These are phyloP conservation scores for Curvularia eragrostidis DNA, from an alignment of 2,329 filamentous ascomycete species.

Conservation along the genomic window DNA sequence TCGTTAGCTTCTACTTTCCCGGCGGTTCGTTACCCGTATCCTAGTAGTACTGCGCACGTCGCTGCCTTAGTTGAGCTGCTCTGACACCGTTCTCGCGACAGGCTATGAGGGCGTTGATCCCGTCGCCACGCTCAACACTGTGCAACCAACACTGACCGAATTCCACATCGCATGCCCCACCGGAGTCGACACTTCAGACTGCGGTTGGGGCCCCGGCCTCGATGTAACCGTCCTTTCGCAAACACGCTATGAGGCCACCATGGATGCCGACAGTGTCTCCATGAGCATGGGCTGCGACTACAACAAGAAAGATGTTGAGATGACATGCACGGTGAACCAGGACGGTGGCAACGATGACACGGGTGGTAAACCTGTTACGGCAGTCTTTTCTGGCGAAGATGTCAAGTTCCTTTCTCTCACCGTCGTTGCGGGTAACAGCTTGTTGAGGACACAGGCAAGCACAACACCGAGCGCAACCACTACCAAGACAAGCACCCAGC, in stretches of 20 bases:
- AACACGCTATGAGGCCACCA: constrained; percentile 31
- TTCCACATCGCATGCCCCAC: constrained; percentile 35
- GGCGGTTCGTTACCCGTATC: constrained; percentile 22
- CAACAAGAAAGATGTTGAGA: constrained; percentile 27
- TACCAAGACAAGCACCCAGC: constrained; percentile 12
- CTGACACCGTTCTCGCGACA: constrained; percentile 7
- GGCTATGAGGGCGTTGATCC: constrained; percentile 29
- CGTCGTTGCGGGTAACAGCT: constrained; percentile 31
- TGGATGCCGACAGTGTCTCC: constrained; percentile 23
- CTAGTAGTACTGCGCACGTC: background rate
- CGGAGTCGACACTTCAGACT: constrained; percentile 26
- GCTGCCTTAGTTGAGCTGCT: background rate
- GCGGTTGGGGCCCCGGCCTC: constrained; percentile 35
- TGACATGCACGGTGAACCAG: constrained; percentile 37
- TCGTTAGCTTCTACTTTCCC: constrained; percentile 32
- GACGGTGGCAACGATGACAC: constrained; percentile 25
- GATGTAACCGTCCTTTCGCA: constrained; percentile 27
- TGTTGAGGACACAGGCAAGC: constrained; percentile 23
- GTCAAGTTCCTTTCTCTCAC: constrained; percentile 31
- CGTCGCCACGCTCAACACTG: constrained; percentile 33
- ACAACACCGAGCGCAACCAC: constrained; percentile 16
- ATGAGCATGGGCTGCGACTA: constrained; percentile 39
- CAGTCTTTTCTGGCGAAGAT: constrained; percentile 25
- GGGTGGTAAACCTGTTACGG: constrained; percentile 17
- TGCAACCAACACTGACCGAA: constrained; percentile 30